Percentiles rank a stretch among this genome's conserved stretches.
Conservation (phyloP, 2,329 filamentous ascomycete species). For the Microsporum ferrugineum region DNA sequence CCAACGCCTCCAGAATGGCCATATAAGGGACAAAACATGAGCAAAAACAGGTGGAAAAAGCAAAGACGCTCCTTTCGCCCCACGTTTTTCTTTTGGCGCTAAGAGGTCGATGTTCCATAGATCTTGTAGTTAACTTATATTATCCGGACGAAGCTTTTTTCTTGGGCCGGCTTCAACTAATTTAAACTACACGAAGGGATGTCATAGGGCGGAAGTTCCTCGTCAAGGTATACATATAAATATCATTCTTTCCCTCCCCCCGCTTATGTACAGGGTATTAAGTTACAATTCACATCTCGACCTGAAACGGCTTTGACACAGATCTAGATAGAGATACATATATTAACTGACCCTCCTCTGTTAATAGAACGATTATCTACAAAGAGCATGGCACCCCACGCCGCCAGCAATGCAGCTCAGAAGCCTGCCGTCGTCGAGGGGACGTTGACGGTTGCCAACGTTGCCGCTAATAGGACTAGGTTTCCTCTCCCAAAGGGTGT, state of each 20-base stretch:
- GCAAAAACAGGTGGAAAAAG: not conserved
- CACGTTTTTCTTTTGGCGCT: not conserved
- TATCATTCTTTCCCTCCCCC: not conserved
- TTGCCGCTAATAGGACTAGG: constrained; percentile 58
- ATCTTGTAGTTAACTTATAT: not conserved
- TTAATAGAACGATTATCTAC: too few relatives aligned
- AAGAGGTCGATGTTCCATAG: not conserved
- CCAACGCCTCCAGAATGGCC: not conserved
- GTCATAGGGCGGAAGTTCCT: not conserved
- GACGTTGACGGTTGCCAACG: constrained; percentile 51
- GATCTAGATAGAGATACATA: not conserved
- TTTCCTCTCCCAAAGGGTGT: constrained; percentile 62
- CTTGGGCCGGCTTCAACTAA: too few relatives aligned
- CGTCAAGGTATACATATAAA: not conserved
- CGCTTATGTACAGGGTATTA: not conserved
- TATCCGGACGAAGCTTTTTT: not conserved
- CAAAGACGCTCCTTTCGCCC: not conserved
- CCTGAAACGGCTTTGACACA: not conserved
- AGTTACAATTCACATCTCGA: not conserved
- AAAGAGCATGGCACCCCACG: not conserved
- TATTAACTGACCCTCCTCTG: too few relatives aligned
- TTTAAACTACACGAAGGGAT: not conserved
- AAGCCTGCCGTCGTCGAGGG: not conserved
- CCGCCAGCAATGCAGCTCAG: not conserved
- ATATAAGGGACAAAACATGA: not conserved